Conservation (phyloP, 1,284 basidiomycete species). For the Trichosporon sp. region DNA sequence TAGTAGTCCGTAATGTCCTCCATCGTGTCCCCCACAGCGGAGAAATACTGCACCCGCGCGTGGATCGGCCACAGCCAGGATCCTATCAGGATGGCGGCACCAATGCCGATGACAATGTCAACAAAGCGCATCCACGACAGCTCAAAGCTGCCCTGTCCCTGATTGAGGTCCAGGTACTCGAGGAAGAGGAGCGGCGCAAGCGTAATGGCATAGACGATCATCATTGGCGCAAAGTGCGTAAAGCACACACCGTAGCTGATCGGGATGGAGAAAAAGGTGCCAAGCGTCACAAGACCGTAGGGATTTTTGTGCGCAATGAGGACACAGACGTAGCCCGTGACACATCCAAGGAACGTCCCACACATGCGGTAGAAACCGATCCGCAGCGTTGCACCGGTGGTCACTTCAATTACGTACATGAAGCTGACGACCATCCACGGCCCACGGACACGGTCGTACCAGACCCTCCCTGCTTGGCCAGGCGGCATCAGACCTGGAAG, state of each 20-base stretch:
- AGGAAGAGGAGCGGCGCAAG: constrained; percentile 49
- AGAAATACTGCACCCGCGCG: constrained; percentile 45
- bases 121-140: constrained; percentile 43
- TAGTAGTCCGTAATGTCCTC: constrained; percentile 43
- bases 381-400: constrained; percentile 50
- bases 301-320: constrained; percentile 45
- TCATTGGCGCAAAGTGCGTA: constrained; percentile 39
- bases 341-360: constrained; percentile 49
- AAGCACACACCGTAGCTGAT: constrained; percentile 47
- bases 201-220: constrained; percentile 48
- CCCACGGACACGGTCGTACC: constrained; percentile 46
- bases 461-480: constrained; percentile 33
- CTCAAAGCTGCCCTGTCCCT: constrained; percentile 26
- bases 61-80: constrained; percentile 45
- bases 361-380: constrained; percentile 48
- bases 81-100: constrained; percentile 44
- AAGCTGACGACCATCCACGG: constrained; percentile 49
- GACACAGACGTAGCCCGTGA: constrained; percentile 46
- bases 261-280: constrained; percentile 41
- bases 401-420: constrained; percentile 51
- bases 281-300: constrained; percentile 48
- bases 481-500: constrained; percentile 47
- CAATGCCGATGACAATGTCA: constrained; percentile 44
- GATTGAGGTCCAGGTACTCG: constrained; percentile 34
- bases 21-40: constrained; percentile 38